Conservation (phyloP, 495 filamentous ascomycete genomes). For the Xylaria bambusicola region DNA sequence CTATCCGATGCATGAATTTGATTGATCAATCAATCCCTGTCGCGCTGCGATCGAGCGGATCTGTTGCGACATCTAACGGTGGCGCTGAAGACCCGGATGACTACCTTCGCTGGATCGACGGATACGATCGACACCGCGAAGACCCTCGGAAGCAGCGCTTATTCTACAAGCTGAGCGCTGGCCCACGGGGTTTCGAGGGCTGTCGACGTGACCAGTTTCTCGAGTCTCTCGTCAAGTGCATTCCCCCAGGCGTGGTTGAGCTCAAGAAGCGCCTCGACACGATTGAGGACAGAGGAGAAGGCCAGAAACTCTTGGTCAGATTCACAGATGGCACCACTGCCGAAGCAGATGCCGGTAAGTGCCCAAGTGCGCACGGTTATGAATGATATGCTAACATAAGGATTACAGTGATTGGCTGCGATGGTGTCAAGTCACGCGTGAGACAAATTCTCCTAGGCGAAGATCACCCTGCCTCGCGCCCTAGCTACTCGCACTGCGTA, state of each 20-base stretch:
- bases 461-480: conserved; percentile 1
- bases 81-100: conserved; percentile 24
- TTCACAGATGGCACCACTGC: conserved; percentile 17
- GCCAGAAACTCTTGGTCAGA: conserved; percentile 5
- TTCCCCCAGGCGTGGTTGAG: conserved; percentile 42
- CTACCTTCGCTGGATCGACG: conserved; percentile 11
- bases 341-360: not conserved
- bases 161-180: conserved; percentile 23
- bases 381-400: not conserved
- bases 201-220: conserved; percentile 54
- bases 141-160: conserved; percentile 11
- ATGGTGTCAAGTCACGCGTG: conserved; percentile 38
- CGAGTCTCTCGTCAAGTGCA: conserved; percentile 49
- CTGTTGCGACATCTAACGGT: not conserved
- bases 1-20: conserved; percentile 40
- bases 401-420: conserved; percentile 34
- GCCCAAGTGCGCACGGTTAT: not conserved
- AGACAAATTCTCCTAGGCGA: conserved; percentile 24
- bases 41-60: too few species aligned
- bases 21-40: too few species aligned
- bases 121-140: conserved; percentile 40
- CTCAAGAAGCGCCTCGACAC: conserved; percentile 41
- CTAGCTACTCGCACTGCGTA: conserved; percentile 23
- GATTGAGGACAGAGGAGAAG: conserved; percentile 17
- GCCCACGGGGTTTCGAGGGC: conserved; percentile 39